These are phyloP conservation scores for Ceriops tagal DNA, from an alignment of 345 rosid species.

Conservation along the genomic window DNA sequence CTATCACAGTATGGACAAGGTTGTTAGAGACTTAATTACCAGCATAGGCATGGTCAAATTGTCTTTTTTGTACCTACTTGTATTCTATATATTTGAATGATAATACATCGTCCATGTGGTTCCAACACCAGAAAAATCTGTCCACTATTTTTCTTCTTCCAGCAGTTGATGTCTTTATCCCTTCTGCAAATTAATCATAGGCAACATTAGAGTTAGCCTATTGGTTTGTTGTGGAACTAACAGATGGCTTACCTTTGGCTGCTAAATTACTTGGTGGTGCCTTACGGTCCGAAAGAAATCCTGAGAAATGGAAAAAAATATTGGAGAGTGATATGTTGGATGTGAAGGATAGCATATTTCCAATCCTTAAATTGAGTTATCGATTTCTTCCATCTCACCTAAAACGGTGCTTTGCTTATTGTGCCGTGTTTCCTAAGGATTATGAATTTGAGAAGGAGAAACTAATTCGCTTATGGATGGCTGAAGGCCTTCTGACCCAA, in stretches of 20 bases:
- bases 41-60: too few species aligned
- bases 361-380: background rate
- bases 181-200: too few species aligned
- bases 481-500: constrained; percentile 11
- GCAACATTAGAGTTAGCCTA: too few species aligned
- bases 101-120: too few species aligned
- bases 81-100: too few species aligned
- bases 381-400: constrained; percentile 2
- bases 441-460: background rate
- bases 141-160: too few species aligned
- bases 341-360: background rate
- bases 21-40: too few species aligned
- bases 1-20: too few species aligned
- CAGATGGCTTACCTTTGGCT: constrained; percentile 22
- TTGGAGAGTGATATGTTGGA: constrained; percentile 8
- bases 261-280: constrained; percentile 12
- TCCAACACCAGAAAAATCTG: too few species aligned
- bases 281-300: background rate
- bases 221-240: too few species aligned
- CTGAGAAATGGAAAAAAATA: constrained; percentile 12
- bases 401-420: background rate
- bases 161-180: too few species aligned
- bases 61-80: too few species aligned
- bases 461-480: constrained; percentile 15
- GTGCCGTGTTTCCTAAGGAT: background rate